These are phyloP conservation scores for Butyriboletus loyo DNA, from an alignment of 768 basidiomycete species.

Conservation along the genomic window DNA sequence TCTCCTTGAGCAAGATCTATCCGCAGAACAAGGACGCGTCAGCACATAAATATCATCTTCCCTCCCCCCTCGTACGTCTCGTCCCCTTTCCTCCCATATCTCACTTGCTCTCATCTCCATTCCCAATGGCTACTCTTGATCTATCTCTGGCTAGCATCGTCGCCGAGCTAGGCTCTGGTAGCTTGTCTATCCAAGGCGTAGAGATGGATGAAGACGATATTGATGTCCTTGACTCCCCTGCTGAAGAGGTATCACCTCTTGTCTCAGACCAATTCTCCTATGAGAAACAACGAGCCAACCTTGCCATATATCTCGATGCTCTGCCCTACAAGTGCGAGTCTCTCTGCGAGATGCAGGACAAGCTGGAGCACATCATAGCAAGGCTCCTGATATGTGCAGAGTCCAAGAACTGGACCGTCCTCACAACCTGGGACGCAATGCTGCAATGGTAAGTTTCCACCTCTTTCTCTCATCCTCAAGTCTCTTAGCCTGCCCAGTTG, in stretches of 20 bases:
- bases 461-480: neutral
- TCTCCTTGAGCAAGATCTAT: neutral
- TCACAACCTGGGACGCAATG: constrained; percentile 77
- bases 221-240: constrained; percentile 41
- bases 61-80: constrained; percentile 24
- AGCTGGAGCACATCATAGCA: constrained; percentile 65
- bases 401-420: constrained; percentile 68
- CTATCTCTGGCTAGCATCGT: constrained; percentile 20
- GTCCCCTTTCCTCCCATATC: constrained; percentile 12
- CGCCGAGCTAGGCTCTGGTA: constrained; percentile 23
- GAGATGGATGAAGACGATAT: constrained; percentile 62
- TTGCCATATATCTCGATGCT: constrained; percentile 64
- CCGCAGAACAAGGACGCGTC: constrained; percentile 27
- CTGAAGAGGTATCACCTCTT: constrained; percentile 27
- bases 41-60: constrained; percentile 17
- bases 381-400: constrained; percentile 70
- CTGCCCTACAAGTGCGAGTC: constrained; percentile 75
- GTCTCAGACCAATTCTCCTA: constrained; percentile 35
- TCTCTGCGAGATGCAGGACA: constrained; percentile 64
- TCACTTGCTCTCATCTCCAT: constrained; percentile 19
- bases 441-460: constrained; percentile 60
- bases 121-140: constrained; percentile 23
- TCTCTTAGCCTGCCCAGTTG: constrained; percentile 48
- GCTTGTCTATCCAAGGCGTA: constrained; percentile 20
- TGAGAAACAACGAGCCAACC: constrained; percentile 58